These are phyloP conservation scores for Puccinia horiana DNA, from an alignment of 1,284 basidiomycete species.

Conservation along the genomic window DNA sequence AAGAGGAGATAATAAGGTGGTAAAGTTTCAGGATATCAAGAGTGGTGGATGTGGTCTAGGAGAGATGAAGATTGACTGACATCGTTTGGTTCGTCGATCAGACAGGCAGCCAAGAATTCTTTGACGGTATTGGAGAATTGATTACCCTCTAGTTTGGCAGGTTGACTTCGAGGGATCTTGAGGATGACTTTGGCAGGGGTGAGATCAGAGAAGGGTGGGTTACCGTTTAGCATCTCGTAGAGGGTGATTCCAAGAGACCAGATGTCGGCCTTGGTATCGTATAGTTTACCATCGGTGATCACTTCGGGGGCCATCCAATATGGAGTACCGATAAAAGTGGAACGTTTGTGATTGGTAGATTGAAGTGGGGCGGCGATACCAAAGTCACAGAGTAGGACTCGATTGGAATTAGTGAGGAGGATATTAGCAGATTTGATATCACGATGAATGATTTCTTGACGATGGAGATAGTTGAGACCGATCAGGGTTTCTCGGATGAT, in stretches of 20 bases:
- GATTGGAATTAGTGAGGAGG: constrained; percentile 79
- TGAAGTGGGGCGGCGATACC: constrained; percentile 91
- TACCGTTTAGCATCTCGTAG: constrained; percentile 93
- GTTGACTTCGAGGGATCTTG: constrained; percentile 82
- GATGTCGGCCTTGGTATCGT: constrained; percentile 93
- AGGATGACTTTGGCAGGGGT: constrained; percentile 76
- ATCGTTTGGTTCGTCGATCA: constrained; percentile 78
- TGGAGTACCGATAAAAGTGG: constrained; percentile 91
- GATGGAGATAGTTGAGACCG: constrained; percentile 84
- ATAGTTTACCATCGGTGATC: constrained; percentile 78
- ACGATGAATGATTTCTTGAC: constrained; percentile 88
- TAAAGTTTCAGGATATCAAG: background rate
- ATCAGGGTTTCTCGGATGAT: constrained; percentile 86
- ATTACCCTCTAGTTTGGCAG: constrained; percentile 79
- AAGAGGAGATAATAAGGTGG: constrained; percentile 37
- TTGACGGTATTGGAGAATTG: constrained; percentile 77
- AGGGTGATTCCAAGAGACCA: constrained; percentile 95
- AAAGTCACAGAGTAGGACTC: constrained; percentile 93
- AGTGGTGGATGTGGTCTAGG: background rate
- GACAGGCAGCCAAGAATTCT: constrained; percentile 81
- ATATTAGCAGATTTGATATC: constrained; percentile 97
- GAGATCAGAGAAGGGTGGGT: constrained; percentile 80
- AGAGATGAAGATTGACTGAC: constrained; percentile 62
- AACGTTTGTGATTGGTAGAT: constrained; percentile 82
- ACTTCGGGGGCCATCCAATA: constrained; percentile 99